Evolutionary conservation across 1,139 yeast species (phyloP), one percentile per base, ranked within the genome.

Genomic region (Eremothecium cymbalariae): DNA sequence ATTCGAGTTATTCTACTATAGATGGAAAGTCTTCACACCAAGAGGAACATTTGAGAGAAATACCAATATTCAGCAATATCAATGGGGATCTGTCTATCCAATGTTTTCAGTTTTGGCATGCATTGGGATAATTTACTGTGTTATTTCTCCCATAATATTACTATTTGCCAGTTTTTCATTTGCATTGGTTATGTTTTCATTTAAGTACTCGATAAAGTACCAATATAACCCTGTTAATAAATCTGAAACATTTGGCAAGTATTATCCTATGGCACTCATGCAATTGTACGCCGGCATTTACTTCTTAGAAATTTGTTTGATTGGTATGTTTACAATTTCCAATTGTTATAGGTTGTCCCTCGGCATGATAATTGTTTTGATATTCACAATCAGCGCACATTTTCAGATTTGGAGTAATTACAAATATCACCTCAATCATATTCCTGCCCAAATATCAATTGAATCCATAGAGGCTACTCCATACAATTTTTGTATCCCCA

Each of bases 61-160:
- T n/a, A 64, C 70, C 1, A 58, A 46, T 1, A 55, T 71, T 12
- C 64, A 70, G 6, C 51, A 57, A 13, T 64, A 77, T 18, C 65
- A 68, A 41, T 84, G 94, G 94, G 95, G 95, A 0, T 68, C 88
- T 0, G 58, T 72, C 1, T 85, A 80, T 48, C 88, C 95, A 0
- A 67, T 75, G 0, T 78, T 78, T 45, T 75, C 95, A 1, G 77
- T 82, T 4, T 68, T 82, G 46, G 88, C 80, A 0, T 72, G 84
- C 6, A 83, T 86, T 39, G 84, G 90, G 0, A 58, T 86, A 20
- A 75, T 82, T 0, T 85, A 83, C 49, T 70, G 85, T 5, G 72
- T 84, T 4, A 72, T 86, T 6, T 77, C 94, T 0, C 96, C 96
- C 1, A 47, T 84, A 37, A 80, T 86, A 2, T 64, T 82, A 4